Conservation (phyloP, 306 rosid species). For the Ziziphus jujuba region DNA sequence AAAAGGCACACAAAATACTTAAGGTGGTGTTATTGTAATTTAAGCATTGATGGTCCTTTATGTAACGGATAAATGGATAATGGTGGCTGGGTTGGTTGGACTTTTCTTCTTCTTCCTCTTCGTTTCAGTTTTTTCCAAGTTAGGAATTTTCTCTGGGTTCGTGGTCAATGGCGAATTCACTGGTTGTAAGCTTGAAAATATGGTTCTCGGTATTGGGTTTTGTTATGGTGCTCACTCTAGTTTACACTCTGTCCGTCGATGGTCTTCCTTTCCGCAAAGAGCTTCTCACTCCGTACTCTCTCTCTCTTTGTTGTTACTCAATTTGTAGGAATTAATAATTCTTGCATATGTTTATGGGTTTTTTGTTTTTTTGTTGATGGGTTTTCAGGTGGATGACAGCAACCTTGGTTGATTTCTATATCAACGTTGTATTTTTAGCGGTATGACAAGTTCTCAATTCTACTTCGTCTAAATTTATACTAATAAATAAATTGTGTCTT, state of each 20-base stretch:
- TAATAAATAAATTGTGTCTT: neutral
- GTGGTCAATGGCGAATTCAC: constrained; percentile 45
- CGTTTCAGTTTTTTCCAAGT: neutral
- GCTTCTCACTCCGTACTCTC: constrained; percentile 61
- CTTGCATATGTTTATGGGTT: neutral
- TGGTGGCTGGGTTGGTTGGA: too few relatives aligned
- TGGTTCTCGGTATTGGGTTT: constrained; percentile 48
- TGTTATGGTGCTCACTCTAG: constrained; percentile 50
- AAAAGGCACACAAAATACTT: too few relatives aligned
- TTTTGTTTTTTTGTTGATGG: constrained; percentile 13
- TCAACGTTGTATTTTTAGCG: constrained; percentile 54
- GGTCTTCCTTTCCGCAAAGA: constrained; percentile 67
- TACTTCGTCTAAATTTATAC: neutral
- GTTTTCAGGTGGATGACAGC: constrained; percentile 76
- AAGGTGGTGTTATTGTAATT: too few relatives aligned
- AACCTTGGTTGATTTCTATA: constrained; percentile 75
- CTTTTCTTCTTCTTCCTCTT: neutral
- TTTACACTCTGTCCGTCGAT: constrained; percentile 52
- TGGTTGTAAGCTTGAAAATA: constrained; percentile 37
- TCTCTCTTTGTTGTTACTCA: neutral
- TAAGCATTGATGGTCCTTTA: too few relatives aligned
- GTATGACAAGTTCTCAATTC: constrained; percentile 36
- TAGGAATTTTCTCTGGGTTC: neutral
- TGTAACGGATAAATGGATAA: too few relatives aligned
- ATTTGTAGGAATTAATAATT: too few relatives aligned